Conservation (phyloP, 208 protist species). For the Crithidia sp. region DNA sequence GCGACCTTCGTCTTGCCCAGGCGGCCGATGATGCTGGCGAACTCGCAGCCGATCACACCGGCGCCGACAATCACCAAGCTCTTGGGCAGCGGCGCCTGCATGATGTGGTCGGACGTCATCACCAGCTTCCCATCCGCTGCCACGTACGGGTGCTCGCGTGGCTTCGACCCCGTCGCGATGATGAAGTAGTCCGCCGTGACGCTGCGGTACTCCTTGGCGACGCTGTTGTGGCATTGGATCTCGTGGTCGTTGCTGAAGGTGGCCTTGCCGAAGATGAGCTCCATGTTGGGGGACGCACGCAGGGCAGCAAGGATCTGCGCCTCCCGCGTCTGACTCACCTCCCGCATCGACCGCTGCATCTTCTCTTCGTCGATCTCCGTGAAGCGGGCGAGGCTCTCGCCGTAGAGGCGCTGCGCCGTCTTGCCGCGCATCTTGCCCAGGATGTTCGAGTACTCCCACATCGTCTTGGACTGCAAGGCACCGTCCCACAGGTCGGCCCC, state of each 20-base stretch:
- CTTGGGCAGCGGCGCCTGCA: slow-evolving; percentile 66
- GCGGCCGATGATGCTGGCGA: slow-evolving; percentile 69
- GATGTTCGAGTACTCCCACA: slow-evolving; percentile 81
- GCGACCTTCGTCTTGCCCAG: slow-evolving; percentile 79
- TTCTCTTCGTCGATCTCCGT: slow-evolving; percentile 62
- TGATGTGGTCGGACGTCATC: slow-evolving; percentile 77
- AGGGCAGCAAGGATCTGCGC: slow-evolving; percentile 54
- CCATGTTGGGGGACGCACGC: slow-evolving; percentile 41
- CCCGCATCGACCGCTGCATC: slow-evolving; percentile 51
- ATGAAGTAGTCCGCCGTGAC: slow-evolving; percentile 82
- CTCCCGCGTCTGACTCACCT: slow-evolving; percentile 57
- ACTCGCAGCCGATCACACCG: slow-evolving; percentile 79
- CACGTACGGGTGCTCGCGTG: slow-evolving; percentile 65
- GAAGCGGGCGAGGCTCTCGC: slow-evolving; percentile 39
- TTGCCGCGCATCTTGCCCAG: slow-evolving; percentile 48
- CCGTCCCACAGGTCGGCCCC: slow-evolving; percentile 84
- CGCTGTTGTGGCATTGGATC: slow-evolving; percentile 59
- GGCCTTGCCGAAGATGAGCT: slow-evolving; percentile 61
- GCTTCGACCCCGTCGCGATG: slow-evolving; percentile 74
- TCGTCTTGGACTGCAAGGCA: slow-evolving; percentile 78
- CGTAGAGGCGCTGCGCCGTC: slow-evolving; percentile 55
- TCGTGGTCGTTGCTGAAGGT: slow-evolving; percentile 57
- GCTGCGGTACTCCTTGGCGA: slow-evolving; percentile 50
- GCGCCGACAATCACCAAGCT: slow-evolving; percentile 81
- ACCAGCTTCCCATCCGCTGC: slow-evolving; percentile 54